Evolutionary conservation across 805 yeast species (phyloP).

Genomic region (Candida germanica): DNA sequence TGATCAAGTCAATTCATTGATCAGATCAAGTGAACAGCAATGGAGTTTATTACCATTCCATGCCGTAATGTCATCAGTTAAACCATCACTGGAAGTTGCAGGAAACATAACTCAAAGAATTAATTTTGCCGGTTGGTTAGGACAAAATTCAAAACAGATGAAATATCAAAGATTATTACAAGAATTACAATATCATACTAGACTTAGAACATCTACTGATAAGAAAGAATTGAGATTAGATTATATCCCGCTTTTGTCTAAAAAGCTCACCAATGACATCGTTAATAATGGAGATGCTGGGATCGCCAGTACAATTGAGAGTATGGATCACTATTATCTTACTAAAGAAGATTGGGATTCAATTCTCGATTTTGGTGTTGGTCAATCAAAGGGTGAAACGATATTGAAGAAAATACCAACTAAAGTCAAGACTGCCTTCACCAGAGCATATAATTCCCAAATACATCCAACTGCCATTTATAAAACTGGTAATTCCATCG

Average conservation of each 20-base stretch:
- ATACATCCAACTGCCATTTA: slow-evolving; percentile 85
- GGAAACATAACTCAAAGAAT: slow-evolving; percentile 70
- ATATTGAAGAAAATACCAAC: slow-evolving; percentile 65
- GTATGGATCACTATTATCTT: slow-evolving; percentile 81
- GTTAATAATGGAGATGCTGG: slow-evolving; percentile 56
- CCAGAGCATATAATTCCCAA: slow-evolving; percentile 72
- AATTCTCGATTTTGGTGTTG: slow-evolving; percentile 79
- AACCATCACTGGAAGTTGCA: slow-evolving; percentile 71
- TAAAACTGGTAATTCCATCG: slow-evolving; percentile 63
- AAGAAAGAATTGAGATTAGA: slow-evolving; percentile 71
- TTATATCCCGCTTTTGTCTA: slow-evolving; percentile 64
- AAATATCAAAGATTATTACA: slow-evolving; percentile 78
- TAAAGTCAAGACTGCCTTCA: slow-evolving; percentile 78
- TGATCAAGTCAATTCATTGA: slow-evolving; percentile 75
- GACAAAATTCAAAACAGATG: slow-evolving; percentile 81
- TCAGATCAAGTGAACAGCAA: slow-evolving; percentile 87
- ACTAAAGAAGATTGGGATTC: slow-evolving; percentile 93
- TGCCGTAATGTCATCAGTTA: slow-evolving; percentile 79
- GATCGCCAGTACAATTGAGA: slow-evolving; percentile 58
- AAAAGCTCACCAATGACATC: slow-evolving; percentile 59
- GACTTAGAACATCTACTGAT: slow-evolving; percentile 75
- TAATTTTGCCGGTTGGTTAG: slow-evolving; percentile 82
- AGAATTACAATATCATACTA: slow-evolving; percentile 83
- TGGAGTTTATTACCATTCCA: slow-evolving; percentile 94
- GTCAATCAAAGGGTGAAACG: slow-evolving; percentile 40